Percentiles rank a stretch among this genome's conserved stretches.
Evolutionary conservation across 2,329 filamentous ascomycete genomes (phyloP).

Genomic region (Furcasterigmium sp.): DNA sequence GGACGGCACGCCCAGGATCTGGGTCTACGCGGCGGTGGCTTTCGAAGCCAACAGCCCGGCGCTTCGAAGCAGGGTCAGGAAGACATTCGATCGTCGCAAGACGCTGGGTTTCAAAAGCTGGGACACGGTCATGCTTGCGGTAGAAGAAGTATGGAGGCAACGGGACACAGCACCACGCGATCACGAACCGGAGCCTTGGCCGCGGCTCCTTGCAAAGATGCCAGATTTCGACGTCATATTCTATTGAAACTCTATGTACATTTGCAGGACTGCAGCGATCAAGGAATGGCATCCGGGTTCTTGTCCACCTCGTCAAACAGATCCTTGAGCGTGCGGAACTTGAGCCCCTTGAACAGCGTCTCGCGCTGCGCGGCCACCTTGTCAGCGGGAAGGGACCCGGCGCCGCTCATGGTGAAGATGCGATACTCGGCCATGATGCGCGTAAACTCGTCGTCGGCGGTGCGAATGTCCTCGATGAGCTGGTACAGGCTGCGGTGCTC

Average conservation of each 20-base stretch:
- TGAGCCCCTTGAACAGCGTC: slow-evolving; percentile 5
- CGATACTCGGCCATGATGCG: slow-evolving; percentile 6
- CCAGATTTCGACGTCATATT: background rate
- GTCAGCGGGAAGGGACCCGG: slow-evolving; percentile 3
- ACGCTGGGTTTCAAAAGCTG: background rate
- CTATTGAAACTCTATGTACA: background rate
- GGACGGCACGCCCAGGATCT: slow-evolving; percentile 1
- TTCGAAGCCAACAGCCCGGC: background rate
- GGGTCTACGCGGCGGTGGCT: slow-evolving; percentile 1
- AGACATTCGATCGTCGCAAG: background rate
- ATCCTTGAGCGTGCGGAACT: slow-evolving; percentile 1
- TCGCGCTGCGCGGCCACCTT: slow-evolving; percentile 9
- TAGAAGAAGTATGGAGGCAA: background rate
- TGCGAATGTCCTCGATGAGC: slow-evolving; percentile 2
- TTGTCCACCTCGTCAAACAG: slow-evolving; percentile 2
- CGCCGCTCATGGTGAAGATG: slow-evolving; percentile 7
- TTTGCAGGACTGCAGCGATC: background rate
- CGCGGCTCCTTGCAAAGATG: background rate
- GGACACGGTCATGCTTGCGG: background rate
- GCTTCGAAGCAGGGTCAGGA: background rate
- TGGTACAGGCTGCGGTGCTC: slow-evolving; percentile 3
- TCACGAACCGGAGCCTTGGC: background rate
- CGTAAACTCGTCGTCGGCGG: background rate
- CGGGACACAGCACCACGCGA: background rate
- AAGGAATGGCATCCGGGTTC: background rate